Conservation (phyloP, 805 yeast species). For the Geotrichum ghanense region DNA sequence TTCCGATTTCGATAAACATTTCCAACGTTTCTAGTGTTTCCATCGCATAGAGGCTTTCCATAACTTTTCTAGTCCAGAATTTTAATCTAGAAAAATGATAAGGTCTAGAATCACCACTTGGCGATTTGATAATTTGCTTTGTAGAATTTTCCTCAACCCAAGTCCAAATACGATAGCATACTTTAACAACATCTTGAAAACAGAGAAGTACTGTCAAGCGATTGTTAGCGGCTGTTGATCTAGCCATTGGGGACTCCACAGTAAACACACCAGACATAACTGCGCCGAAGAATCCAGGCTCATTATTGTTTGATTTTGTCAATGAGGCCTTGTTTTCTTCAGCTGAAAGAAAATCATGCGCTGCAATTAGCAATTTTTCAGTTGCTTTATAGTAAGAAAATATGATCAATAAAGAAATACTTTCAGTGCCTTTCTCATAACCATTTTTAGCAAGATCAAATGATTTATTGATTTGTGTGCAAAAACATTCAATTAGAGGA, state of each 20-base stretch:
- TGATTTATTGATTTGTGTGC: slow-evolving; percentile 28
- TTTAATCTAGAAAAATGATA: slow-evolving; percentile 51
- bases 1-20: slow-evolving; percentile 36
- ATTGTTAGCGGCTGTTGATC: slow-evolving; percentile 41
- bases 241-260: slow-evolving; percentile 46
- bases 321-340: slow-evolving; percentile 11
- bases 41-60: slow-evolving; percentile 51
- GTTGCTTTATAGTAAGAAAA: slow-evolving; percentile 41
- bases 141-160: slow-evolving; percentile 39
- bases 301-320: slow-evolving; percentile 18
- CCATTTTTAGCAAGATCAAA: slow-evolving; percentile 22
- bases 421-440: slow-evolving; percentile 12
- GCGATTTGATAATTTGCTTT: slow-evolving; percentile 2
- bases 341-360: slow-evolving; percentile 35
- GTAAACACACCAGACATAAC: slow-evolving; percentile 68
- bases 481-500: slow-evolving; percentile 41
- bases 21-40: slow-evolving; percentile 71
- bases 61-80: slow-evolving; percentile 51
- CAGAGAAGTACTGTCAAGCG: slow-evolving; percentile 48
- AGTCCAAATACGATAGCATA: slow-evolving; percentile 57
- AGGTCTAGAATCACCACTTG: slow-evolving; percentile 28
- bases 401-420: slow-evolving; percentile 35
- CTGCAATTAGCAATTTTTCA: slow-evolving; percentile 49
- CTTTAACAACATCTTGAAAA: slow-evolving; percentile 45
- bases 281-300: slow-evolving; percentile 40